Conservation (phyloP, 768 basidiomycete genomes). For the Naganishia antarctica region DNA sequence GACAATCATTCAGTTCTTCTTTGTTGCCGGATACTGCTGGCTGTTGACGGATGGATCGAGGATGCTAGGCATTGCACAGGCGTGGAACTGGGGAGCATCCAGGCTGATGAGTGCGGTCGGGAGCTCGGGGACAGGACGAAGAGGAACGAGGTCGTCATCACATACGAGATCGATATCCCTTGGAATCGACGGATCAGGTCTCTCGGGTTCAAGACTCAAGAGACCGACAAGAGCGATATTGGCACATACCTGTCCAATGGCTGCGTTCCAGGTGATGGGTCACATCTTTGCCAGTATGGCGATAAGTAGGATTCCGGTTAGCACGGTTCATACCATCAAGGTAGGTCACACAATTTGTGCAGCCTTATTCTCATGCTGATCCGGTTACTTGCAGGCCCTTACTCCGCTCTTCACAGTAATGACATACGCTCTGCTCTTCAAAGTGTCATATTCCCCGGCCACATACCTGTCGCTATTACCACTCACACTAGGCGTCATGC, state of each 20-base stretch:
- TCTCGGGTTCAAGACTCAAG: slow-evolving; percentile 57
- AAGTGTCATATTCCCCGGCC: slow-evolving; percentile 82
- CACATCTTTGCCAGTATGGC: slow-evolving; percentile 98
- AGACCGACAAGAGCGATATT: slow-evolving; percentile 69
- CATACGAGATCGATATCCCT: slow-evolving; percentile 16
- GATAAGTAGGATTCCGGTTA: slow-evolving; percentile 90
- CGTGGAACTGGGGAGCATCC: slow-evolving; percentile 8
- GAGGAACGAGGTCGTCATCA: background rate
- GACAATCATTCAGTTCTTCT: slow-evolving; percentile 95
- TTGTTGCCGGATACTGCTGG: slow-evolving; percentile 80
- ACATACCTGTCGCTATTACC: slow-evolving; percentile 94
- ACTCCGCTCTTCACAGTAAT: slow-evolving; percentile 96
- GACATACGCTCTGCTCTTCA: slow-evolving; percentile 87
- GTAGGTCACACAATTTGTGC: slow-evolving; percentile 52
- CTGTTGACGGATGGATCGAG: slow-evolving; percentile 61
- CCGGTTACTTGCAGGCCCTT: slow-evolving; percentile 62
- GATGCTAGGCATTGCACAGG: slow-evolving; percentile 11
- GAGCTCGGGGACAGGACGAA: background rate
- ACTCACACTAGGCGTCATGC: slow-evolving; percentile 91
- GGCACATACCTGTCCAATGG: slow-evolving; percentile 83
- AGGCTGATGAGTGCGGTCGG: background rate
- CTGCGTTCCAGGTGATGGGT: slow-evolving; percentile 92
- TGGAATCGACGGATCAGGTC: slow-evolving; percentile 12
- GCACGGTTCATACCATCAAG: slow-evolving; percentile 99
- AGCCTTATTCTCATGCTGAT: slow-evolving; percentile 6